phyloP scores from a whole-genome alignment of 768 basidiomycete genomes.

The Roridomyces roridus region DNA sequence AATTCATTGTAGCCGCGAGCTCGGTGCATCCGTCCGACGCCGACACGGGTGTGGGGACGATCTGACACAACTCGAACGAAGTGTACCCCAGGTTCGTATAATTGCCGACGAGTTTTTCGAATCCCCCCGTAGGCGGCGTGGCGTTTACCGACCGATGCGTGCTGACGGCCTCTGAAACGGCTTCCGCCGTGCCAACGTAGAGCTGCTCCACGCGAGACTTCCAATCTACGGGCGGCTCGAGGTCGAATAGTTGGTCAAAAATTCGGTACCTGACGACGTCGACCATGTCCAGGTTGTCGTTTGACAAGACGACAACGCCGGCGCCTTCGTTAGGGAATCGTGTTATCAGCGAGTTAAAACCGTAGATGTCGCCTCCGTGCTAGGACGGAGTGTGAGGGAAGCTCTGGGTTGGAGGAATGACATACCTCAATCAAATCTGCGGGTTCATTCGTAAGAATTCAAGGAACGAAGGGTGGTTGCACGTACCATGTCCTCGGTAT shows the following conservation, averaged over 20 bases:
- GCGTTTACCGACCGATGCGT: constrained; percentile 13
- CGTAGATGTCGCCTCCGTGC: constrained; percentile 25
- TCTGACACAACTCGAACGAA: constrained; percentile 8
- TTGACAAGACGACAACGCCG: constrained; percentile 12
- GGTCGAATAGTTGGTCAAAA: constrained; percentile 18
- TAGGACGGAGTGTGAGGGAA: constrained; percentile 8
- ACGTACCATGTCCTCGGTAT: constrained; percentile 35
- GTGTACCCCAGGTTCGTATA: constrained; percentile 23
- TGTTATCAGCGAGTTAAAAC: constrained; percentile 16
- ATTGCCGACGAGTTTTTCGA: constrained; percentile 11
- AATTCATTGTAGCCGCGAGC: constrained; percentile 6
- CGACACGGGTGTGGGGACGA: constrained; percentile 6
- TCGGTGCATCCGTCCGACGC: constrained; percentile 6
- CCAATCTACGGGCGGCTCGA: constrained; percentile 26
- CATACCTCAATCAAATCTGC: constrained; percentile 13
- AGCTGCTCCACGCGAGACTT: constrained; percentile 17
- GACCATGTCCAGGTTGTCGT: constrained; percentile 12
- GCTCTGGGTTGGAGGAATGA: neutral
- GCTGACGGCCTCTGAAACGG: constrained; percentile 4
- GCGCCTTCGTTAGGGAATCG: constrained; percentile 16
- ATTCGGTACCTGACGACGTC: constrained; percentile 21
- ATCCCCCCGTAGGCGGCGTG: constrained; percentile 10
- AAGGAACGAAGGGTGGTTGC: neutral
- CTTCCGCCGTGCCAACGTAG: constrained; percentile 7
- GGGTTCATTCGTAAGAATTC: neutral